Percentiles rank a stretch among this genome's conserved stretches.
Conservation (phyloP, 1,284 basidiomycete genomes). For the Marasmius oreades region DNA sequence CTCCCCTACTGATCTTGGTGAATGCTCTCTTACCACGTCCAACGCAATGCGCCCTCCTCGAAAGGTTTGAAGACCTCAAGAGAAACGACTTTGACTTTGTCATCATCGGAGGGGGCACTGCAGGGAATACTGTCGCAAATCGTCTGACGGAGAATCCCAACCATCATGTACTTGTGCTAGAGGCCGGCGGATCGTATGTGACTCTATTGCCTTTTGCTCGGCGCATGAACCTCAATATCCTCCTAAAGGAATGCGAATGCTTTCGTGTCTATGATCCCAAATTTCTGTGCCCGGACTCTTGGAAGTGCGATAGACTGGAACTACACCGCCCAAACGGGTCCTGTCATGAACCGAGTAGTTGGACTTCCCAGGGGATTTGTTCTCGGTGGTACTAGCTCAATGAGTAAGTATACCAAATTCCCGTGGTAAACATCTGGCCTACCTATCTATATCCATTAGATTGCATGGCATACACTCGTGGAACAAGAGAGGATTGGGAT, state of each 20-base stretch:
- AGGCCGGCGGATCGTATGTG: conserved; percentile 27
- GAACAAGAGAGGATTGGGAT: conserved; percentile 37
- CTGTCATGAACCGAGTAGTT: conserved; percentile 28
- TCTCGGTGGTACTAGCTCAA: conserved; percentile 34
- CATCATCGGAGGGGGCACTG: conserved; percentile 23
- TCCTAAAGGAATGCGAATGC: conserved; percentile 18
- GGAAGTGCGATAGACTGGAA: conserved; percentile 28
- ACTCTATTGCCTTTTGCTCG: neutral
- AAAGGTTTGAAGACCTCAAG: neutral
- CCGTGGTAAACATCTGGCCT: neutral
- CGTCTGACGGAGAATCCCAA: conserved; percentile 25
- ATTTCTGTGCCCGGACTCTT: conserved; percentile 16
- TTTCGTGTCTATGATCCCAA: conserved; percentile 17
- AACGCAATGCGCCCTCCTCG: neutral
- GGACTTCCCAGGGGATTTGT: conserved; percentile 30
- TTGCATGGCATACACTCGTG: conserved; percentile 37
- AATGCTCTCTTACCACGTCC: neutral
- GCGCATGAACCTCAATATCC: neutral
- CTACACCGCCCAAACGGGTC: conserved; percentile 25
- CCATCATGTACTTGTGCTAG: conserved; percentile 24
- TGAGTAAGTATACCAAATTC: conserved; percentile 26
- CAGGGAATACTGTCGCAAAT: conserved; percentile 25
- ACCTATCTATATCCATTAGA: conserved; percentile 23
- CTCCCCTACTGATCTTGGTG: no score
- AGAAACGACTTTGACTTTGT: conserved; percentile 20